Base-by-base conservation (phyloP, 768 basidiomycete genomes). In the Leccinum sublutescens region DNA sequence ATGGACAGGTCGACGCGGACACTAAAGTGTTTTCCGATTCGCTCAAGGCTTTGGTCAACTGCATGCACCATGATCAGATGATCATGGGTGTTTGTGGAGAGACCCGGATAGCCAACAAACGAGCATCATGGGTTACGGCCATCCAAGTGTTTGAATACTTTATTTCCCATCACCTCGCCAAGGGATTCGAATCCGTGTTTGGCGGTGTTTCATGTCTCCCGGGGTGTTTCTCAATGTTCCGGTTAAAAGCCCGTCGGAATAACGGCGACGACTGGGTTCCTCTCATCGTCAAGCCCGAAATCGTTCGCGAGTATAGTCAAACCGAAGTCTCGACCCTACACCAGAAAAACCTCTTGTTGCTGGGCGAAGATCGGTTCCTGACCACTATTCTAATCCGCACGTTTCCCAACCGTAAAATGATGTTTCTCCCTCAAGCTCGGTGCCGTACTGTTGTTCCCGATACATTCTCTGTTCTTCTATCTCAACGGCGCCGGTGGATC, bases 211-310 rank as follows among this genome's bases (percentile, higher is more conserved):
- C 97, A 12, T 99, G 97, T 79, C 80, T 98, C 29, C 97, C 97
- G 0, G 97, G 97, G n/a, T 99, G 97, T 75, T 99, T 99, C 79
- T 97, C 95, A 54, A 99, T 99, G 96, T 98, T 98, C 77, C 83
- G 97, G 54, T 81, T 99, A 70, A 99, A 99, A 74, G 95, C 95
- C 8, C 84, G 97, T 55, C 93, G 89, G 69, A 73, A 83, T 17
- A 82, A 82, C 21, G 95, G 95, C 54, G 93, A 95, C 61, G 97
- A 99, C 68, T 99, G 97, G 97, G 82, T 99, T 23, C 97, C 97
- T 5, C 85, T 99, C 62, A 91, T 99, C 70, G 86, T 91, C 73
- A 97, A 98, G 69, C 95, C 95, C 17, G 93, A 97, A 74, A 97
- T 99, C 60, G 92, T 97, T 61, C 90, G 92, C 68, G 94, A 98